Evolutionary conservation across 2,329 filamentous ascomycete genomes (phyloP), one percentile per base, ranked within the genome.

Genomic region (Cyphellophora europaea): DNA sequence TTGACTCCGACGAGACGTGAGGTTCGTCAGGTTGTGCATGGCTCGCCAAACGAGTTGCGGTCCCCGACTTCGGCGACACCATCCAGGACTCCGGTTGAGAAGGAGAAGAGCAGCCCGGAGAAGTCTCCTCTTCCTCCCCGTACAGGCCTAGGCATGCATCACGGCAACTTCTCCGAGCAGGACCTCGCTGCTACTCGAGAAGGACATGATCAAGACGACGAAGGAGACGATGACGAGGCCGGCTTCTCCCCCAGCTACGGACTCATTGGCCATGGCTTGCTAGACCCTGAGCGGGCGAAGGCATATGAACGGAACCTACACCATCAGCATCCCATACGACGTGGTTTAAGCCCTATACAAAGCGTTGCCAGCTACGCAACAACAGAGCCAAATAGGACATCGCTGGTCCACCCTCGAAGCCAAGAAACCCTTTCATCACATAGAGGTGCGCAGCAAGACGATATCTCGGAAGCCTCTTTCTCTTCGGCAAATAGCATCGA

Each of bases 281-380:
- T 50, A 35, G 65, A 68, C 35, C 57, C 62, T 4, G 65, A 50
- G 35, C 32, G 45, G 15, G 44, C 44, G 19, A 56, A 52, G 57
- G 30, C 36, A 10, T 51, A 51, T 36, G 48, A 51, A 17, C 74
- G 73, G 45, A 82, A 81, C 47, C 68, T 78, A n/a, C 74, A 79
- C 2, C 42, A 46, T 13, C 79, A 83, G 43, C 72, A 79, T 48
- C 70, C 76, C 8, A 75, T 81, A 47, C 71, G 75, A 34, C 79
- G 83, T 27, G 80, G 78, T 8, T 62, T 93, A 32, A 95, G 88
- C 53, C 89, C 89, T 1, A 88, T 93, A 40, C 88, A 91, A 48
- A 95, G 88, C 50, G 84, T 94, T 11, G 89, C 86, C 8, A 91
- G 88, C 43, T 89, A 87, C 50, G 80, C 3, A 78, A 87, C 49